These are phyloP conservation scores for Fusarium keratoplasticum DNA, from an alignment of 2,329 filamentous ascomycete species.

Conservation along the genomic window DNA sequence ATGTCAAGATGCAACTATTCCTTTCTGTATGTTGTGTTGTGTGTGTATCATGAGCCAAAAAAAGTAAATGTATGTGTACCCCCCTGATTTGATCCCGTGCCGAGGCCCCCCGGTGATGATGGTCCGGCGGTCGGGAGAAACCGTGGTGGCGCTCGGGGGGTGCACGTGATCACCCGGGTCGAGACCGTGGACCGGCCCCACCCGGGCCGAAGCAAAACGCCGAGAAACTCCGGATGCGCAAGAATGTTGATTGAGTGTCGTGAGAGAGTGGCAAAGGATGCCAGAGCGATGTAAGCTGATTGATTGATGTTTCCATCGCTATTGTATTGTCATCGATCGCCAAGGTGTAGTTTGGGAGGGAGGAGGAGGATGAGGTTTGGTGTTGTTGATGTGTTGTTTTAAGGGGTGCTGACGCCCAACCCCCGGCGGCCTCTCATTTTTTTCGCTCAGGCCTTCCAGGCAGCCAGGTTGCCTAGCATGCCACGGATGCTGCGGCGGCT, in stretches of 20 bases:
- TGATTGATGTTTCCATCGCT: neutral
- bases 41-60: neutral
- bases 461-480: constrained; percentile 27
- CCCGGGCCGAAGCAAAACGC: constrained; percentile 29
- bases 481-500: constrained; percentile 27
- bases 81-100: neutral
- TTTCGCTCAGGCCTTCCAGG: constrained; percentile 34
- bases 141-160: constrained; percentile 17
- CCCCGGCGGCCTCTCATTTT: constrained; percentile 16
- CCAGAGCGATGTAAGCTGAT: neutral
- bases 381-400: neutral
- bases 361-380: neutral
- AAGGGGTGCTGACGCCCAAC: neutral
- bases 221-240: constrained; percentile 25
- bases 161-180: constrained; percentile 34
- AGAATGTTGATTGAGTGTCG: constrained; percentile 11
- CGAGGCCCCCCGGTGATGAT: neutral
- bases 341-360: neutral
- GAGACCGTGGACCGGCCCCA: constrained; percentile 30
- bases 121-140: constrained; percentile 20
- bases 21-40: neutral
- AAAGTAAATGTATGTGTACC: constrained; percentile 1
- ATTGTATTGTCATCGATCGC: constrained; percentile 1
- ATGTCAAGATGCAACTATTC: neutral
- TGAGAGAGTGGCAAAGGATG: neutral